Evolutionary conservation across 352 stramenopile species (phyloP).

Genomic region (Globisporangium megalacanthum): DNA sequence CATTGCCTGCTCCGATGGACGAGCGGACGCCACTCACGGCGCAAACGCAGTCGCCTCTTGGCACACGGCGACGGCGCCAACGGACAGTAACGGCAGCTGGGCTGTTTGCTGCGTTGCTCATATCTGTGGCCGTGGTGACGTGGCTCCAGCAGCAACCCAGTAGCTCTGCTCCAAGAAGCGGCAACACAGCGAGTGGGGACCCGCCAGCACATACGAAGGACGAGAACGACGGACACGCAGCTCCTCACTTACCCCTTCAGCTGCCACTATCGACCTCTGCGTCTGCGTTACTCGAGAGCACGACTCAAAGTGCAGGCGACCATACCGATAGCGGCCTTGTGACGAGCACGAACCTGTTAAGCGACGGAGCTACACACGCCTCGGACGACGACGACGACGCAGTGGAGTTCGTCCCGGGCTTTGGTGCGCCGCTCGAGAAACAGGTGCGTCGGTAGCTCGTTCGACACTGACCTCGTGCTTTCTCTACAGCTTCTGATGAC

Average conservation of each 20-base stretch:
- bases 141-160: not conserved
- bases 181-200: too few species aligned
- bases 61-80: not conserved
- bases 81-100: not conserved
- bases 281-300: not conserved
- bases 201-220: not conserved
- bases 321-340: not conserved
- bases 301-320: not conserved
- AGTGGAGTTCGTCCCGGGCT: slow-evolving; percentile 61
- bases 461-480: slow-evolving; percentile 9
- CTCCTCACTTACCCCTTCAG: not conserved
- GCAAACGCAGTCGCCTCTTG: not conserved
- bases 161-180: too few species aligned
- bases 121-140: not conserved
- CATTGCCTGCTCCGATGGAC: not conserved
- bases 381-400: slow-evolving; percentile 20
- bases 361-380: slow-evolving; percentile 1
- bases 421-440: slow-evolving; percentile 59
- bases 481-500: slow-evolving; percentile 7
- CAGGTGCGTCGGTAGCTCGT: slow-evolving; percentile 28
- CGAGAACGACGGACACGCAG: not conserved
- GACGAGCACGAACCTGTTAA: slow-evolving; percentile 7
- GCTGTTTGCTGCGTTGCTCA: not conserved
- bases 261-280: not conserved
- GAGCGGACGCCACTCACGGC: not conserved